Percentiles rank a stretch among this genome's conserved stretches.
Evolutionary conservation across 306 rosid genomes (phyloP).

Genomic region (Citrullus mucosospermus): DNA sequence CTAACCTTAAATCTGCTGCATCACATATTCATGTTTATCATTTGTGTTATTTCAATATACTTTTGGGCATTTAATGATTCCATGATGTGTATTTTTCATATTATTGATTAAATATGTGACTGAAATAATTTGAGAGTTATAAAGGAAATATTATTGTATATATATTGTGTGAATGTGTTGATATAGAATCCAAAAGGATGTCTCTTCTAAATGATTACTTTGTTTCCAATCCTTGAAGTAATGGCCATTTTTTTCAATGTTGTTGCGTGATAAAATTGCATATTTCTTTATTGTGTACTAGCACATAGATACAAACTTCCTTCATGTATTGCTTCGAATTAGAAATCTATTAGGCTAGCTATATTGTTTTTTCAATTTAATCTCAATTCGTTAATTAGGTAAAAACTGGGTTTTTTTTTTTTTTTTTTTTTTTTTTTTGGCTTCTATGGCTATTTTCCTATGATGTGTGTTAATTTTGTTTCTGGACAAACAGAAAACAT

Average conservation of each 20-base stretch:
- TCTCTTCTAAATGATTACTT: conserved; percentile 1
- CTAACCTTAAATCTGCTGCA: too few species aligned
- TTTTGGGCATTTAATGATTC: not conserved
- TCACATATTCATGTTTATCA: too few species aligned
- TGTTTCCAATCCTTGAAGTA: not conserved
- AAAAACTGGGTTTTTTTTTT: not conserved
- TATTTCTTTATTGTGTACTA: not conserved
- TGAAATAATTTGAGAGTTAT: not conserved
- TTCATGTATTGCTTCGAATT: not conserved
- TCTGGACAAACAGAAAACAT: not conserved
- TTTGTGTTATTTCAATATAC: too few species aligned
- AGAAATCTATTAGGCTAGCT: not conserved
- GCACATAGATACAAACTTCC: not conserved
- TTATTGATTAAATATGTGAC: not conserved
- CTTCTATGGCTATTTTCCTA: not conserved
- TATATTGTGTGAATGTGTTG: not conserved
- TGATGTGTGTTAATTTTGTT: too few species aligned
- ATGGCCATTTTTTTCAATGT: not conserved
- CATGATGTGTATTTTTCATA: not conserved
- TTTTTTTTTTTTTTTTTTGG: too few species aligned
- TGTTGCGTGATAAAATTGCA: conserved; percentile 9
- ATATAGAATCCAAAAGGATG: not conserved
- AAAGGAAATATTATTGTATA: not conserved
- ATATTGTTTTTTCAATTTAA: not conserved
- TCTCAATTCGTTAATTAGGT: not conserved